These are phyloP conservation scores for Aureobasidium sp. DNA, from an alignment of 2,329 filamentous ascomycete genomes.

Conservation along the genomic window DNA sequence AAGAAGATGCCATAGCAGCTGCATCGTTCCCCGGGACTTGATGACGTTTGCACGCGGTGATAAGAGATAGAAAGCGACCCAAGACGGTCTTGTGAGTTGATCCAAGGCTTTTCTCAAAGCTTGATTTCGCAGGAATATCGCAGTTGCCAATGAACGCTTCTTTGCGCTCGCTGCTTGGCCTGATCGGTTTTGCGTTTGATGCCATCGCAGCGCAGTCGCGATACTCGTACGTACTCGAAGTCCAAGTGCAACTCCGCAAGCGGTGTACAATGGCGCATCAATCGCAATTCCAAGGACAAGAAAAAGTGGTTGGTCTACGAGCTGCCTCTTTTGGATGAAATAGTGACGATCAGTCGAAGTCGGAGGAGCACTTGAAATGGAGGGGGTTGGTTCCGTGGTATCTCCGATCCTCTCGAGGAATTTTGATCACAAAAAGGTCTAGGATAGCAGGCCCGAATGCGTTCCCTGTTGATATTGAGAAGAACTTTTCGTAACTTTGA, in stretches of 20 bases:
- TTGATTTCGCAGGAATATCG: neutral
- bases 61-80: neutral
- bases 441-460: neutral
- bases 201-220: neutral
- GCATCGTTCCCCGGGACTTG: neutral
- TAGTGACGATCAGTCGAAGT: neutral
- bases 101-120: neutral
- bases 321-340: neutral
- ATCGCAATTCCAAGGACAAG: neutral
- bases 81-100: neutral
- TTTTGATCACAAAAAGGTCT: neutral
- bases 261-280: neutral
- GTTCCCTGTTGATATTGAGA: neutral
- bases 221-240: neutral
- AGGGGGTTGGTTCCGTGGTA: neutral
- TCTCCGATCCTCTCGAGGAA: neutral
- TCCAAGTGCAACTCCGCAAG: neutral
- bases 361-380: neutral
- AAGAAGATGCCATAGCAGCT: neutral
- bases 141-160: too few species aligned
- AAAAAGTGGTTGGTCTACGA: neutral
- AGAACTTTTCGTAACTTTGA: neutral
- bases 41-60: neutral
- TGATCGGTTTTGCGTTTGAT: neutral
- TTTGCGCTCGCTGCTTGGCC: neutral